Conservation (phyloP, 1,284 basidiomycete species). For the Lignosus rhinocerotis region DNA sequence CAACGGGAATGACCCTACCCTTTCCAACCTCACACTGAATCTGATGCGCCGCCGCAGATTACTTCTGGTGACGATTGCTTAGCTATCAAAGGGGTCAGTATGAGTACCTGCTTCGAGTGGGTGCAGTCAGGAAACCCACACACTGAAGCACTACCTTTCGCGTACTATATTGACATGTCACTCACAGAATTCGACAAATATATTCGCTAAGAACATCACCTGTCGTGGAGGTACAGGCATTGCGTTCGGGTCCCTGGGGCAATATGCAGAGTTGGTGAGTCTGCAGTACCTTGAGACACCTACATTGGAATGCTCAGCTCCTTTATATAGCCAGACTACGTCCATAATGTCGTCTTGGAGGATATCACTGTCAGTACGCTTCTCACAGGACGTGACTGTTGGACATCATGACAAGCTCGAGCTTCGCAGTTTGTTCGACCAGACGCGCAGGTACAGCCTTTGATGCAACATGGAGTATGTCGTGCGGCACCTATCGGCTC, state of each 20-base stretch:
- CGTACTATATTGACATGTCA: background rate
- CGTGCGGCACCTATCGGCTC: background rate
- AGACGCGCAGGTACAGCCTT: constrained; percentile 49
- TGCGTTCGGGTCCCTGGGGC: constrained; percentile 63
- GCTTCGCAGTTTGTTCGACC: constrained; percentile 46
- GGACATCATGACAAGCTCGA: background rate
- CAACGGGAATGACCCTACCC: background rate
- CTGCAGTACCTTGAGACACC: background rate
- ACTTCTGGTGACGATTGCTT: constrained; percentile 68
- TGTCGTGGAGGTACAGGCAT: constrained; percentile 67
- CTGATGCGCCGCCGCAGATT: constrained; percentile 30
- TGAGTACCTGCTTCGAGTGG: background rate
- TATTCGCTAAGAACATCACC: constrained; percentile 50
- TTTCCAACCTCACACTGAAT: background rate
- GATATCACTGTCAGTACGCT: constrained; percentile 43
- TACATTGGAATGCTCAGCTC: background rate
- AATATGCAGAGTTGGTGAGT: constrained; percentile 56
- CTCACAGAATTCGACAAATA: constrained; percentile 55
- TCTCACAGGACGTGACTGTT: background rate
- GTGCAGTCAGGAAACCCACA: background rate
- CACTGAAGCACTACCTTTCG: background rate
- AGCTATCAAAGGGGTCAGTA: constrained; percentile 62
- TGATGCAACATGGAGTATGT: constrained; percentile 52
- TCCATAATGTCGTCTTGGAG: constrained; percentile 56
- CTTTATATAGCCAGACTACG: constrained; percentile 47